Base-by-base conservation (phyloP, 2,329 filamentous ascomycete species). In the Davidsoniella australis region DNA sequence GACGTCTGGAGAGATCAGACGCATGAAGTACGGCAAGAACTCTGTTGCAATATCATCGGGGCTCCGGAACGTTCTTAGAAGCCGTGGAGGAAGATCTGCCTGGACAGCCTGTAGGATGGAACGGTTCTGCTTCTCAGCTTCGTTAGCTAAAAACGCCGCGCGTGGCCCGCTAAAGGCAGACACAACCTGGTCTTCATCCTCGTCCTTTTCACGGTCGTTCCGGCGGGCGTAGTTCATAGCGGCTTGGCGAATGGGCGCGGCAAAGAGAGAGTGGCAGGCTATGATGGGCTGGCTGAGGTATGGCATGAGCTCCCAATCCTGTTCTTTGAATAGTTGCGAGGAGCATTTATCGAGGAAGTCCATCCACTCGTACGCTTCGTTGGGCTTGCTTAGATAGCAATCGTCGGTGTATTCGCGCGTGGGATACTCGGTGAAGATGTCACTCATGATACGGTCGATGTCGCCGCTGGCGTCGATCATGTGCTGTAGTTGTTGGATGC, bases 331-430 rank as follows among this genome's bases (percentile, higher is more conserved):
- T 1, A 96, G 73, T 38, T 80, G 78, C 1, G 80, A 79, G 20
- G 85, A 86, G 54, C 94, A 79, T 0, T 71, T 69, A 58, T 96
- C 91, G 63, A 95, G 85, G 64, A 98, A 96, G 62, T 93, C 72
- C 49, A 98, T 75, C 91, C 91, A 98, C 59, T 95, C 89, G 62
- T 94, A 94, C 0, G 85, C 85, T 61, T 75, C 68, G 56, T 82
- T 79, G 0, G 93, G 93, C 60, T 98, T 98, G 33, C 80, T 84
- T 29, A 98, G 77, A 56, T 85, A 82, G 1, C 80, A 82, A 63
- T 98, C 91, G 61, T 98, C 91, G 66, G 95, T 93, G 64, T 83
- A 98, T 17, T 87, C 80, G 57, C 87, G 84, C 40, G 77, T 78
- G 0, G 89, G 87, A 62, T 94, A 98, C 56, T 83, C 75, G 18